These are phyloP conservation scores for Pelargonium citronellum DNA, from an alignment of 441 rosid species.

Conservation along the genomic window DNA sequence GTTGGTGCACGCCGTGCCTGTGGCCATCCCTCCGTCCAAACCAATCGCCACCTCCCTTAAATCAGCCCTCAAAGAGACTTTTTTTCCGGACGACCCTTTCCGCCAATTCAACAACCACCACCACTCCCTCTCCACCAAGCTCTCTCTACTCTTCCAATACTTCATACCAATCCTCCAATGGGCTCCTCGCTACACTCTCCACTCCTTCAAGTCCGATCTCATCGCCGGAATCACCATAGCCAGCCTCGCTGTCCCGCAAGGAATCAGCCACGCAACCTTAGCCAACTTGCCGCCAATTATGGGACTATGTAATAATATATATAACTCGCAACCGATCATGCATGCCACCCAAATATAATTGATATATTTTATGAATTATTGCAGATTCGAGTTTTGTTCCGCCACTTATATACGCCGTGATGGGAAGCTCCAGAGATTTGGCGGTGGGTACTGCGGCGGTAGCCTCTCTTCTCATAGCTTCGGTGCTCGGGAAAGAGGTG, in stretches of 20 bases:
- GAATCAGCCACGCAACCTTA: slow-evolving; percentile 85
- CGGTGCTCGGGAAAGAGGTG: slow-evolving; percentile 39
- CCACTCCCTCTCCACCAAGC: not conserved
- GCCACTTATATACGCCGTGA: slow-evolving; percentile 61
- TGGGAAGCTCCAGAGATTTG: slow-evolving; percentile 74
- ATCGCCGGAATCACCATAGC: slow-evolving; percentile 89
- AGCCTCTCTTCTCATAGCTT: slow-evolving; percentile 49
- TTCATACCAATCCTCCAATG: slow-evolving; percentile 69
- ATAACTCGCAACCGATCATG: too few species aligned
- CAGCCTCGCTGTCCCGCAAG: slow-evolving; percentile 87
- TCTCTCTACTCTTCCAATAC: slow-evolving; percentile 41
- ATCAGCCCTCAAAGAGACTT: slow-evolving; percentile 54
- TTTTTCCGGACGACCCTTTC: slow-evolving; percentile 83
- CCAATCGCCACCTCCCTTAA: slow-evolving; percentile 38
- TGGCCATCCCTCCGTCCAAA: slow-evolving; percentile 42
- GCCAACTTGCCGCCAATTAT: slow-evolving; percentile 69
- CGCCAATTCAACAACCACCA: slow-evolving; percentile 34
- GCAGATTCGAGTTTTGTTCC: slow-evolving; percentile 86
- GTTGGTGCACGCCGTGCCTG: slow-evolving; percentile 8
- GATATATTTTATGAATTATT: slow-evolving; percentile 12
- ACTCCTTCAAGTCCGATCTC: slow-evolving; percentile 45
- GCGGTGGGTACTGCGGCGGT: slow-evolving; percentile 87
- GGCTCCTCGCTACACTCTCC: slow-evolving; percentile 55
- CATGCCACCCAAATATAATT: too few species aligned
- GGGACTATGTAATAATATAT: slow-evolving; percentile 57